Percentiles rank a stretch among this genome's conserved stretches.
Conservation (phyloP, 73 alveolate genomes). For the Breviolum minutum region DNA sequence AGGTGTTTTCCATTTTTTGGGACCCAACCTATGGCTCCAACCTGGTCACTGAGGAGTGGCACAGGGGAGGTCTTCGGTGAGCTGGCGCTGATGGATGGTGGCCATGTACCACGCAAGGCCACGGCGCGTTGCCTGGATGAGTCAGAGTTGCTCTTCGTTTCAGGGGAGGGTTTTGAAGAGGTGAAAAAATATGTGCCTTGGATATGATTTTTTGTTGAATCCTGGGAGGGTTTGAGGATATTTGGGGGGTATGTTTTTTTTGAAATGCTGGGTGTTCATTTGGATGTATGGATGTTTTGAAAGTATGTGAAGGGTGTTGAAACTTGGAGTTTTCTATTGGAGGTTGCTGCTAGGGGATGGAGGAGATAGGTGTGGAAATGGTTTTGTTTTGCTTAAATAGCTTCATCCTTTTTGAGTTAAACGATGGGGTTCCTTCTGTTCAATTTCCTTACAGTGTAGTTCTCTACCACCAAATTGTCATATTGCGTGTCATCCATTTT, state of each 20-base stretch:
- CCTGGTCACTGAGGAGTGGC: neutral
- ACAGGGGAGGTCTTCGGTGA: conserved; percentile 69
- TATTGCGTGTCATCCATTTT: too few species aligned
- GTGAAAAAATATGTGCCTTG: conserved; percentile 16
- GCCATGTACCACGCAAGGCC: conserved; percentile 55
- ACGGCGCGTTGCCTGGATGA: conserved; percentile 90
- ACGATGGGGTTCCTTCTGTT: too few species aligned
- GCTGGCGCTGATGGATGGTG: conserved; percentile 89
- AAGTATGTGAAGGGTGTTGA: neutral
- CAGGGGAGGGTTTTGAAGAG: conserved; percentile 84
- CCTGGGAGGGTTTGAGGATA: neutral
- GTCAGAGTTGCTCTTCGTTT: conserved; percentile 77
- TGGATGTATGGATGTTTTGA: neutral
- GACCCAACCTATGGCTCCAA: neutral
- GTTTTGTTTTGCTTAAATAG: too few species aligned
- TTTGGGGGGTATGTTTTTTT: neutral
- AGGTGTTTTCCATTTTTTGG: neutral
- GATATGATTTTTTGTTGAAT: neutral
- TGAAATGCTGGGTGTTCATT: neutral
- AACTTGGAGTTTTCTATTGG: too few species aligned
- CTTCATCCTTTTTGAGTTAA: too few species aligned
- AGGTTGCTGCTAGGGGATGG: too few species aligned
- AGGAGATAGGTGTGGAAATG: too few species aligned
- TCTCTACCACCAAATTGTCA: neutral
- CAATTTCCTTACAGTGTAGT: too few species aligned